Evolutionary conservation across 257 asterid species (phyloP).

Genomic region (Solanum bukasovii): DNA sequence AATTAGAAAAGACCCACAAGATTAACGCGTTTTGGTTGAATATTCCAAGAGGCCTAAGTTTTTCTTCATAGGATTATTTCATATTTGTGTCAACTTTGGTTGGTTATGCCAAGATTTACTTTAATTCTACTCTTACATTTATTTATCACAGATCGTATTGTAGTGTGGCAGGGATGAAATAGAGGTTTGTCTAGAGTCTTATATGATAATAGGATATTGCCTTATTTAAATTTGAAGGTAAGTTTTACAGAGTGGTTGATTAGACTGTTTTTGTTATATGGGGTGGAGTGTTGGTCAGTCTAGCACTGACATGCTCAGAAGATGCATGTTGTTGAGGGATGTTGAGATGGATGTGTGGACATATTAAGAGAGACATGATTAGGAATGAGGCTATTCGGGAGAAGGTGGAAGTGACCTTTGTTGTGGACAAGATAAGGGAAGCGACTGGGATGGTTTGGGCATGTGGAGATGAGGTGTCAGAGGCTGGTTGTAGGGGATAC

Average conservation of each 20-base stretch:
- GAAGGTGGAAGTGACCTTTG: not conserved
- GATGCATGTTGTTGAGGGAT: rapidly evolving
- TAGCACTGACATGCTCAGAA: not conserved
- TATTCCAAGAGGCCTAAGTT: not conserved
- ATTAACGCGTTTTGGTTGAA: conserved; percentile 21
- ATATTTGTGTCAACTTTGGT: not conserved
- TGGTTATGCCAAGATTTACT: not conserved
- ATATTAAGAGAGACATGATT: not conserved
- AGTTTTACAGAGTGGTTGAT: not conserved
- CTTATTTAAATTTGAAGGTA: too few relatives aligned
- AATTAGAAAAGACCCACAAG: not conserved
- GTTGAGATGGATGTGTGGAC: not conserved
- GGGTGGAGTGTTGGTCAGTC: not conserved
- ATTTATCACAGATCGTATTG: not conserved
- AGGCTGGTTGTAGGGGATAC: too few relatives aligned
- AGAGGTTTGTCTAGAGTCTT: not conserved
- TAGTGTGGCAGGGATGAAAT: too few relatives aligned
- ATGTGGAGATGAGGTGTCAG: not conserved
- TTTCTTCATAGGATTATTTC: not conserved
- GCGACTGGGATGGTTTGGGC: not conserved
- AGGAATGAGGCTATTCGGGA: too few relatives aligned
- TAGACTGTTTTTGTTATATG: not conserved
- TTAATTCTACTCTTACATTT: not conserved
- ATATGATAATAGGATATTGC: rapidly evolving
- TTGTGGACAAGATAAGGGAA: too few relatives aligned